These are phyloP conservation scores for Rhodotorula sp. DNA, from an alignment of 1,284 basidiomycete species.

Conservation along the genomic window DNA sequence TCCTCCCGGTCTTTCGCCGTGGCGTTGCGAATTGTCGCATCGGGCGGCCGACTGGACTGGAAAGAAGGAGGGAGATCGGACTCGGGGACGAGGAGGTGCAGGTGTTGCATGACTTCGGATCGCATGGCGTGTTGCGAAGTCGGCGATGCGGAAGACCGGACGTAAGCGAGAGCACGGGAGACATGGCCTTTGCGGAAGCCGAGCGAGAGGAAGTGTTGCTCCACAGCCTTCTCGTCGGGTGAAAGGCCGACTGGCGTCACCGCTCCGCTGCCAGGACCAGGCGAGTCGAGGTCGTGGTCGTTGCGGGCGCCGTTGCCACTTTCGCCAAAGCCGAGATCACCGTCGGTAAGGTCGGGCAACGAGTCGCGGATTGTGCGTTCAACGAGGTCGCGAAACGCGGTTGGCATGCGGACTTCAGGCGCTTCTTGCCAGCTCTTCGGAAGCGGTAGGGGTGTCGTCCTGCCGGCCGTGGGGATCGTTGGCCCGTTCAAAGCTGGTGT, in stretches of 20 bases:
- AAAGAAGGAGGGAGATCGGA: slow-evolving; percentile 69
- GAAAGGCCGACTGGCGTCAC: not conserved
- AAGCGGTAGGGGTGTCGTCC: slow-evolving; percentile 27
- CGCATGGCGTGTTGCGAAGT: slow-evolving; percentile 42
- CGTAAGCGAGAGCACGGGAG: slow-evolving; percentile 42
- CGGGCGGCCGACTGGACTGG: slow-evolving; percentile 52
- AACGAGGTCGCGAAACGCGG: slow-evolving; percentile 69
- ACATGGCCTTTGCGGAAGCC: slow-evolving; percentile 53
- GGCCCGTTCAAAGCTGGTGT: not conserved
- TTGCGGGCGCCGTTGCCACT: not conserved
- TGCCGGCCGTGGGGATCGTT: not conserved
- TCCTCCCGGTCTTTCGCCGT: slow-evolving; percentile 52
- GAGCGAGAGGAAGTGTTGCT: slow-evolving; percentile 47
- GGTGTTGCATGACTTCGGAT: slow-evolving; percentile 69
- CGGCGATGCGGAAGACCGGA: slow-evolving; percentile 8
- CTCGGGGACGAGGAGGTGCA: slow-evolving; percentile 71
- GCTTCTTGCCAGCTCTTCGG: slow-evolving; percentile 62
- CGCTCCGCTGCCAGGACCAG: not conserved
- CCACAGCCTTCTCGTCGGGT: slow-evolving; percentile 17
- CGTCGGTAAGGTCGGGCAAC: slow-evolving; percentile 15
- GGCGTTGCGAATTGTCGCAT: slow-evolving; percentile 40
- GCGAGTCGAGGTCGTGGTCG: slow-evolving; percentile 10
- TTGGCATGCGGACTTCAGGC: slow-evolving; percentile 83
- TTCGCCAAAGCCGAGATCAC: not conserved
- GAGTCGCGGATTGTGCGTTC: slow-evolving; percentile 57